phyloP scores from a whole-genome alignment of 345 rosid species.

The Murraya paniculata region DNA sequence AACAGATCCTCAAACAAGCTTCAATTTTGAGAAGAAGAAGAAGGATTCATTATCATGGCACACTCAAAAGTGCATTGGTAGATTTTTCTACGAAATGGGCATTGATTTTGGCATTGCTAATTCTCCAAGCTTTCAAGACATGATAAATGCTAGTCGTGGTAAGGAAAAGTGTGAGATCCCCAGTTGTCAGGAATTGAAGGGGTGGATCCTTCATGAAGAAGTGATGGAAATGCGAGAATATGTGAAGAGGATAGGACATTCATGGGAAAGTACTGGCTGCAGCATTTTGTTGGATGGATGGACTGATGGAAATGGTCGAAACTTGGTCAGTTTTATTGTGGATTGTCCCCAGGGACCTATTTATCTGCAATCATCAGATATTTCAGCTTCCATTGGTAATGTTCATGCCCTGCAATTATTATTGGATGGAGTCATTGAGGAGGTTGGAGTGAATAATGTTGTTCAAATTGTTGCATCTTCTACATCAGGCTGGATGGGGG shows the following conservation, averaged over 20 bases:
- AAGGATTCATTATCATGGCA: conserved; percentile 18
- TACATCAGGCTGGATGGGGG: conserved; percentile 49
- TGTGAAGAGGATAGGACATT: conserved; percentile 38
- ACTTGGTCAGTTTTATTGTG: conserved; percentile 47
- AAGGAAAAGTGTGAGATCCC: conserved; percentile 21
- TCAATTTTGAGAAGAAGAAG: not conserved
- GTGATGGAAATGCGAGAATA: conserved; percentile 36
- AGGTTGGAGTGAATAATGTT: conserved; percentile 50
- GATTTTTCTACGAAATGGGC: conserved; percentile 44
- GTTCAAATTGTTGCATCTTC: conserved; percentile 54
- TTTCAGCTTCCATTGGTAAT: conserved; percentile 26
- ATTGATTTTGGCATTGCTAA: conserved; percentile 39
- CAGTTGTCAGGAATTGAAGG: conserved; percentile 30
- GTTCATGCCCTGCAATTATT: conserved; percentile 28
- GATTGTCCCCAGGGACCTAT: conserved; percentile 52
- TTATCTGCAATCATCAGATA: conserved; percentile 47
- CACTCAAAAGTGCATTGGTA: conserved; percentile 28
- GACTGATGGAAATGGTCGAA: conserved; percentile 44
- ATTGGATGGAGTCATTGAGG: conserved; percentile 37
- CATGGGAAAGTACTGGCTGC: conserved; percentile 62
- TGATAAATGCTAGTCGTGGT: conserved; percentile 24
- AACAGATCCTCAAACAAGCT: not conserved
- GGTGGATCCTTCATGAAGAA: conserved; percentile 37
- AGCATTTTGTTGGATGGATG: conserved; percentile 69
- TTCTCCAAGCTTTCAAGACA: conserved; percentile 35